phyloP scores from a whole-genome alignment of 2,329 filamentous ascomycete genomes.

The Endocalyx cinctus region DNA sequence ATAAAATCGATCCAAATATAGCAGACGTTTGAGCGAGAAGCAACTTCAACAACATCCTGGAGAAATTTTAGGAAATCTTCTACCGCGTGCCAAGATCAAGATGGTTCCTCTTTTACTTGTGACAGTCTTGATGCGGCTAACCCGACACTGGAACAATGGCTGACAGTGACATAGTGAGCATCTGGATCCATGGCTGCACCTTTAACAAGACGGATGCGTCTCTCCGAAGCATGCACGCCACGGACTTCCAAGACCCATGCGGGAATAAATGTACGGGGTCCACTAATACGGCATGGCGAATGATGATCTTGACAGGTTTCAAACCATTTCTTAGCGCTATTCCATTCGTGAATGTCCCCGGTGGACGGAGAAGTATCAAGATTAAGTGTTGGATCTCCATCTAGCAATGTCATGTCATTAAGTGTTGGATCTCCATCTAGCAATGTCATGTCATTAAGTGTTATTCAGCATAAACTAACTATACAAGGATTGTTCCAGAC shows the following conservation, averaged over 20 bases:
- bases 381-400: background rate
- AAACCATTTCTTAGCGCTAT: background rate
- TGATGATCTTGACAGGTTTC: background rate
- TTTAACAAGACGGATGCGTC: background rate
- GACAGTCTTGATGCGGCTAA: background rate
- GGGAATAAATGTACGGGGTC: background rate
- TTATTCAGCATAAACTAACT: too few relatives aligned
- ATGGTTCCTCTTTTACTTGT: background rate
- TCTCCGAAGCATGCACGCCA: background rate
- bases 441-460: too few relatives aligned
- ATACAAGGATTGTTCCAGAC: background rate
- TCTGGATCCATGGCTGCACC: background rate
- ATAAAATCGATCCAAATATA: background rate
- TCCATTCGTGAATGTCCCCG: background rate
- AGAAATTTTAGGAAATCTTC: background rate
- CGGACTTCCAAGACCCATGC: background rate
- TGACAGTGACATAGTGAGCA: conserved; percentile 1
- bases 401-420: too few relatives aligned
- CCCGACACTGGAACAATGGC: background rate
- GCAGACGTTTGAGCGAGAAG: too few relatives aligned
- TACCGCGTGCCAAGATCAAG: background rate
- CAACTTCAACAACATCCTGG: background rate
- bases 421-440: background rate
- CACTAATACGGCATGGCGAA: background rate
- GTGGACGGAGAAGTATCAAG: background rate